phyloP scores from a whole-genome alignment of 1,139 yeast species.

The Pneumocystis sp. region DNA sequence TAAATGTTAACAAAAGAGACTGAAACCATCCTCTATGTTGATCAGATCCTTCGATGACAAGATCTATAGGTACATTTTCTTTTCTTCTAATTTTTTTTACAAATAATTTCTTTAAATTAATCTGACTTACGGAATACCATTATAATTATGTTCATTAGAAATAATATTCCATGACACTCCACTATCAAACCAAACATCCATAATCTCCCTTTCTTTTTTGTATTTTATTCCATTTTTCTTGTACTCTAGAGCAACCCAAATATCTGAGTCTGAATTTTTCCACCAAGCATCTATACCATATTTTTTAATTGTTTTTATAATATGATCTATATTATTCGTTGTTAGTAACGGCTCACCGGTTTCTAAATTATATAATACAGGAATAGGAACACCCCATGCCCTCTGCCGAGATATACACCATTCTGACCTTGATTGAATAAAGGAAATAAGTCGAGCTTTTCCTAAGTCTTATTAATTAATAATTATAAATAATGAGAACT shows the following conservation, averaged over 20 bases:
- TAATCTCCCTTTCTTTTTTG: constrained; percentile 66
- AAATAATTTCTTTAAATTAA: constrained; percentile 32
- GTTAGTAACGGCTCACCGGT: constrained; percentile 47
- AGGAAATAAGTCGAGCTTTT: constrained; percentile 50
- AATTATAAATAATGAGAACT: background rate
- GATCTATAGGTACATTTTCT: constrained; percentile 40
- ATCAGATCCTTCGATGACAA: constrained; percentile 86
- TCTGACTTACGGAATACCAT: constrained; percentile 14
- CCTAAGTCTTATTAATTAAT: constrained; percentile 28
- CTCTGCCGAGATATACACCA: constrained; percentile 98
- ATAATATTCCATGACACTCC: constrained; percentile 68
- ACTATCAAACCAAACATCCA: constrained; percentile 99
- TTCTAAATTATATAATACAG: constrained; percentile 53
- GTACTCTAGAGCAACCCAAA: constrained; percentile 57
- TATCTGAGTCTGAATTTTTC: constrained; percentile 27
- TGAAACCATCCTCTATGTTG: constrained; percentile 99
- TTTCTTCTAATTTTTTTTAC: constrained; percentile 7
- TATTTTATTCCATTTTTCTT: constrained; percentile 30
- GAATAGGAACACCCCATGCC: constrained; percentile 98
- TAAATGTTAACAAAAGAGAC: constrained; percentile 69
- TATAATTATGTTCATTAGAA: background rate
- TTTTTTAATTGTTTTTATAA: constrained; percentile 38
- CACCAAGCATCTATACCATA: constrained; percentile 74
- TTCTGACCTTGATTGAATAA: constrained; percentile 64
- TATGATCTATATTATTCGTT: constrained; percentile 36